Evolutionary conservation across 371 early-diverging fungal species (phyloP), one percentile per base, ranked within the genome.

Genomic region (Lichtheimia ramosa): DNA sequence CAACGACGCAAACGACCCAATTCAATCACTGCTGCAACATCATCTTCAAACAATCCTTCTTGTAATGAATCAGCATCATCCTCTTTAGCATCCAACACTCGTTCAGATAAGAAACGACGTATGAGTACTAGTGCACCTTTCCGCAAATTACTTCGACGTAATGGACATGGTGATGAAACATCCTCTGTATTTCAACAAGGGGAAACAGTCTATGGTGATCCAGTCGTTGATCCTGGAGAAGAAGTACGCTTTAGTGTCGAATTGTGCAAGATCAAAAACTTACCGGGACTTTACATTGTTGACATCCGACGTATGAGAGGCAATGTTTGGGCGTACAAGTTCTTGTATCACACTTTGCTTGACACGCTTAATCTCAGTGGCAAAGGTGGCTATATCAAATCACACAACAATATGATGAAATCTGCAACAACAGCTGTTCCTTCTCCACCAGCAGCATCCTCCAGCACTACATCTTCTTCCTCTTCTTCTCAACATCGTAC

Each of bases 281-380:
- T 96, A 51, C 86, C 83, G 27, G 92, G 91, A 18, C 83, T 96
- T 20, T 93, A 90, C 74, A 91, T 94, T 63, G 94, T 97, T 39
- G 92, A 94, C 61, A 85, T 97, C 66, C 88, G 93, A 62, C 86
- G 97, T 50, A 77, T 91, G 75, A 85, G 89, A 59, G 97, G 97
- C 57, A 95, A 93, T 70, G 84, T 92, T 40, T 97, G 96, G 97
- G 83, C 87, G 1, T 97, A 94, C 83, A 95, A 96, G 83, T 87
- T 86, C 65, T 69, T 97, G 28, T 96, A 96, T 72, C 88, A 94
- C 62, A 77, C 82, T 5, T 68, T 88, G 41, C 66, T 90, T 62
- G 82, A 87, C 21, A 71, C 76, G 3, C 66, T 89, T 56, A 83
- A 87, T 27, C 63, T 89, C 28, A 77, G 78, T 39, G 71, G 79